Evolutionary conservation across 352 stramenopile species (phyloP).

Genomic region (Globisporangium echinulatum): DNA sequence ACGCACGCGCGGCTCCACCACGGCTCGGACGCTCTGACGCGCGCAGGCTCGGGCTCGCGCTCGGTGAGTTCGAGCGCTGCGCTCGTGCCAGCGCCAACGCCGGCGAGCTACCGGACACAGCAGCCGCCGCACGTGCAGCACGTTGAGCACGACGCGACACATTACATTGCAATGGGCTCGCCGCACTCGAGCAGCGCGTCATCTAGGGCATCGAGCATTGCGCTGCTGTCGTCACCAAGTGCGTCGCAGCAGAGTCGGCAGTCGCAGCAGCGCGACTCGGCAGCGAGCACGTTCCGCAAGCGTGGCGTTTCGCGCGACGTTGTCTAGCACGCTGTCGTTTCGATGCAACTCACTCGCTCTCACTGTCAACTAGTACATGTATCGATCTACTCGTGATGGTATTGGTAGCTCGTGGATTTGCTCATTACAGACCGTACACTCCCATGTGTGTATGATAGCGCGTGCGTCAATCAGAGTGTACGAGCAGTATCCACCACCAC

Average conservation of each 20-base stretch:
- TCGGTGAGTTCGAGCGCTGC: slow-evolving; percentile 18
- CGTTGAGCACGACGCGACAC: not conserved
- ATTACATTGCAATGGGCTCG: slow-evolving; percentile 51
- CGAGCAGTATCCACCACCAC: too few species aligned
- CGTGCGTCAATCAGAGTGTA: too few species aligned
- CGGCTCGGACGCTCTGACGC: slow-evolving; percentile 16
- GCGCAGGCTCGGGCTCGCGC: slow-evolving; percentile 24
- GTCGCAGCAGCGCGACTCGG: slow-evolving; percentile 6
- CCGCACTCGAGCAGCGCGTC: slow-evolving; percentile 40
- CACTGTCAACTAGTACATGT: not conserved
- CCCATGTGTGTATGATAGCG: too few species aligned
- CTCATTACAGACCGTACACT: too few species aligned
- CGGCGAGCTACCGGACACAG: slow-evolving; percentile 16
- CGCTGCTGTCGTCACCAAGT: slow-evolving; percentile 39
- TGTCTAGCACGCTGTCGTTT: not conserved
- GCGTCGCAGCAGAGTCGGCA: slow-evolving; percentile 15
- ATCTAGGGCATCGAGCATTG: slow-evolving; percentile 57
- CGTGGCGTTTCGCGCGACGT: slow-evolving; percentile 1
- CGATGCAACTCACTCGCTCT: too few species aligned
- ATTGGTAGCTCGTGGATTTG: too few species aligned
- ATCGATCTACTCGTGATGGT: not conserved
- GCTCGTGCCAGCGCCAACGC: slow-evolving; percentile 19
- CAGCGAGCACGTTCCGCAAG: not conserved
- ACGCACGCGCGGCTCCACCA: slow-evolving; percentile 15
- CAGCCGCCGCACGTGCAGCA: slow-evolving; percentile 15